Percentiles rank a stretch among this genome's conserved stretches.
Evolutionary conservation across 805 yeast genomes (phyloP).

Genomic region (Cyberlindnera maritima): DNA sequence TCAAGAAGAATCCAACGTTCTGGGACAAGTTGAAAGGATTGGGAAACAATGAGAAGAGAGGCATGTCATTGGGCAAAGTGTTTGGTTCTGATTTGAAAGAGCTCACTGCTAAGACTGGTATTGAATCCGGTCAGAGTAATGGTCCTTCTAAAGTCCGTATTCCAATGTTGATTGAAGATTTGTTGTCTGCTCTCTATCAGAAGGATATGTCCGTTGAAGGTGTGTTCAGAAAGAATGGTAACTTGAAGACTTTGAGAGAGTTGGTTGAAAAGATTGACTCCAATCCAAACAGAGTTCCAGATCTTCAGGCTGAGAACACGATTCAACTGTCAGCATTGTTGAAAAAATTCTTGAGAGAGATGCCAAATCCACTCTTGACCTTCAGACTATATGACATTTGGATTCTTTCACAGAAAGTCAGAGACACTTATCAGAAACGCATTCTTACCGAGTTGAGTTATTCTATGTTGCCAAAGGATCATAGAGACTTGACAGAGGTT

Average conservation of each 20-base stretch:
- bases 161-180: constrained; percentile 85
- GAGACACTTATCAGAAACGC: constrained; percentile 44
- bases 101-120: constrained; percentile 68
- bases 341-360: constrained; percentile 86
- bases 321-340: constrained; percentile 91
- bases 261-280: constrained; percentile 71
- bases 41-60: constrained; percentile 27
- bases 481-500: constrained; percentile 86
- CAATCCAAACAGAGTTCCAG: constrained; percentile 68
- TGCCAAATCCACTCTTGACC: constrained; percentile 89
- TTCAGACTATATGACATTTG: constrained; percentile 73
- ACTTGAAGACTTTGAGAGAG: constrained; percentile 76
- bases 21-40: constrained; percentile 41
- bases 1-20: constrained; percentile 36
- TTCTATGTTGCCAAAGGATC: constrained; percentile 74
- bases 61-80: constrained; percentile 39
- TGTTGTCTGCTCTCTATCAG: constrained; percentile 76
- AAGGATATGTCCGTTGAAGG: constrained; percentile 97
- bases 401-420: constrained; percentile 61
- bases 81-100: constrained; percentile 77
- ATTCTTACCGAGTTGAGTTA: constrained; percentile 61
- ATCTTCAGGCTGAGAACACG: constrained; percentile 71
- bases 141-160: constrained; percentile 78
- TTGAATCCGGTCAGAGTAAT: constrained; percentile 79
- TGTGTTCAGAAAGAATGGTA: constrained; percentile 93